Percentiles rank a stretch among this genome's conserved stretches.
Evolutionary conservation across 2,329 filamentous ascomycete species (phyloP).

Genomic region (Byssochlamys sp.): DNA sequence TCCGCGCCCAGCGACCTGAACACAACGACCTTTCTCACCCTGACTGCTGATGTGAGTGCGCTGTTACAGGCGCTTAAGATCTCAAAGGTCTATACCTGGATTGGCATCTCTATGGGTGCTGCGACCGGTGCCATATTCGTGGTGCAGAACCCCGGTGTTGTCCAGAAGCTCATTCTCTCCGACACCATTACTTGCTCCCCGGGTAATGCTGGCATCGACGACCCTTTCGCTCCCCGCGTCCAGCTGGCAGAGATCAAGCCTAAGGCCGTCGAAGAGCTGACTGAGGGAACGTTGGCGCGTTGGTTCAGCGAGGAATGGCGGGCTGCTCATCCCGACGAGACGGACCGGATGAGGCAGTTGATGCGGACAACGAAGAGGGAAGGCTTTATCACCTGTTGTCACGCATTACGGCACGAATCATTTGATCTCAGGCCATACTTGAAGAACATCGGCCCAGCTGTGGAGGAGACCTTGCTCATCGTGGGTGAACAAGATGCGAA

Average conservation of each 20-base stretch:
- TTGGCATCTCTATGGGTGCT: conserved; percentile 41
- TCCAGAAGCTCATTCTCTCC: conserved; percentile 32
- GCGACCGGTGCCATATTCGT: conserved; percentile 33
- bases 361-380: conserved; percentile 33
- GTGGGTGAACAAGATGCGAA: conserved; percentile 37
- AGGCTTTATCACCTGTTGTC: conserved; percentile 35
- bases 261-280: conserved; percentile 22
- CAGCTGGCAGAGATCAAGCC: conserved; percentile 22
- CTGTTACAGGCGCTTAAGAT: conserved; percentile 24
- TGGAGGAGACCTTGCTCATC: conserved; percentile 29
- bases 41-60: conserved; percentile 30
- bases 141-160: conserved; percentile 28
- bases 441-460: conserved; percentile 22
- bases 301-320: conserved; percentile 37
- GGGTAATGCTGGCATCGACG: conserved; percentile 24
- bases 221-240: conserved; percentile 30
- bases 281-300: conserved; percentile 28
- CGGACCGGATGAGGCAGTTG: conserved; percentile 23
- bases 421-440: conserved; percentile 33
- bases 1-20: conserved; percentile 18
- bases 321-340: conserved; percentile 25
- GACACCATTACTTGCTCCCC: conserved; percentile 35
- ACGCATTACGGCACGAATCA: conserved; percentile 26
- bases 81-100: conserved; percentile 25
- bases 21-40: conserved; percentile 31